These are phyloP conservation scores for Parasarocladium wereldwijsianum DNA, from an alignment of 2,329 filamentous ascomycete species.

Conservation along the genomic window DNA sequence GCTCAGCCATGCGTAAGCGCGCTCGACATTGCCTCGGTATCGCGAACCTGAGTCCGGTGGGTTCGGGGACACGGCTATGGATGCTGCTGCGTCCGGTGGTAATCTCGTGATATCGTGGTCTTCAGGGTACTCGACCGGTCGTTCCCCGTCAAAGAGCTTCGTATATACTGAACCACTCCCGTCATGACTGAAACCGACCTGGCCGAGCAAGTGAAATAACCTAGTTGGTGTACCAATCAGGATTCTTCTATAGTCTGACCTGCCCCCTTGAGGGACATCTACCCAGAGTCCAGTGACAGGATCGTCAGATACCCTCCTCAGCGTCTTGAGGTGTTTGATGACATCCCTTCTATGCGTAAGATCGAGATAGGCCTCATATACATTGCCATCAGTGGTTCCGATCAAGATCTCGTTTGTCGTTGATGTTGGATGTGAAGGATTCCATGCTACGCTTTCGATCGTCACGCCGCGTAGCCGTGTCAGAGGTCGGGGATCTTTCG, in stretches of 20 bases:
- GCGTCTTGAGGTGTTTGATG: constrained; percentile 75
- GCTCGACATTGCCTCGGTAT: constrained; percentile 50
- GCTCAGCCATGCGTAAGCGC: constrained; percentile 81
- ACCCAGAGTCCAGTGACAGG: constrained; percentile 78
- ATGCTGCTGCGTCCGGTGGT: constrained; percentile 31
- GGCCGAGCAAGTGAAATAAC: constrained; percentile 70
- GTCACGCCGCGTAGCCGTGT: constrained; percentile 71
- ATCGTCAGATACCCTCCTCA: constrained; percentile 72
- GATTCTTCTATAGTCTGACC: constrained; percentile 59
- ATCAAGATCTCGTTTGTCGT: constrained; percentile 90
- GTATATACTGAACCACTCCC: constrained; percentile 76
- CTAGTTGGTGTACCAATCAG: constrained; percentile 66
- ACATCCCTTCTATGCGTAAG: constrained; percentile 90
- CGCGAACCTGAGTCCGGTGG: constrained; percentile 33
- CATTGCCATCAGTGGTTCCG: constrained; percentile 81
- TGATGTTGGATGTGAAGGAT: constrained; percentile 78
- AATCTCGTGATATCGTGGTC: constrained; percentile 54
- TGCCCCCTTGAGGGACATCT: constrained; percentile 52
- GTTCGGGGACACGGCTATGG: constrained; percentile 66
- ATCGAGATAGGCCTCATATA: constrained; percentile 97
- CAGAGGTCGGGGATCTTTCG: constrained; percentile 70
- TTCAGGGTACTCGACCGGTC: constrained; percentile 55
- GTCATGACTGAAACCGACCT: constrained; percentile 59
- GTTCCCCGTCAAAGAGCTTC: constrained; percentile 76
- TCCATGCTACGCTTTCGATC: constrained; percentile 90